Percentiles rank a stretch among this genome's conserved stretches.
These are phyloP conservation scores for Triticum dicoccoides DNA, from an alignment of 176 grass and related monocot genomes.

Conservation along the genomic window DNA sequence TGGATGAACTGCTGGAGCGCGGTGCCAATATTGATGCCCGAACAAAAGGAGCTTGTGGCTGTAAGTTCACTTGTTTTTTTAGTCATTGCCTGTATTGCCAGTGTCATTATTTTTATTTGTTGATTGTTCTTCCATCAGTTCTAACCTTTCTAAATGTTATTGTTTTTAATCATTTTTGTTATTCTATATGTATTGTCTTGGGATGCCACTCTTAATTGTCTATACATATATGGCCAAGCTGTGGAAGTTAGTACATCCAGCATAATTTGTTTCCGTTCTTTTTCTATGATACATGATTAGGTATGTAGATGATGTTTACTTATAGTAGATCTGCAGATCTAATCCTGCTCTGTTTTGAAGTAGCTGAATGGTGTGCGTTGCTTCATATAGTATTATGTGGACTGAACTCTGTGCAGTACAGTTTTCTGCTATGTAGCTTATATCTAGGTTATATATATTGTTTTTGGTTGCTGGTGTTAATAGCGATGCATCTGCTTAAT, in stretches of 20 bases:
- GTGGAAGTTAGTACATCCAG: not conserved
- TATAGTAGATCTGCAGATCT: not conserved
- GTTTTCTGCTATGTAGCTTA: not conserved
- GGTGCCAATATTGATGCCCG: conserved; percentile 96
- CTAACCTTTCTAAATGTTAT: not conserved
- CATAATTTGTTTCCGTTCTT: not conserved
- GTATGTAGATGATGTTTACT: not conserved
- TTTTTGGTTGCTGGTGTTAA: too few relatives aligned
- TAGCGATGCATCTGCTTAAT: too few relatives aligned
- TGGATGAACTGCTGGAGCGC: conserved; percentile 91
- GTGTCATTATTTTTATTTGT: not conserved
- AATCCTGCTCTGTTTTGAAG: not conserved
- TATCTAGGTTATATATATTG: not conserved
- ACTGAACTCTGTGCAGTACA: not conserved
- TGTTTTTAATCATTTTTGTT: not conserved
- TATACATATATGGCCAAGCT: not conserved
- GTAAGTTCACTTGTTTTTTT: conserved; percentile 50
- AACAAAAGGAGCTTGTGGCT: conserved; percentile 94
- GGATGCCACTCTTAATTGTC: not conserved
- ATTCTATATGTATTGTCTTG: not conserved
- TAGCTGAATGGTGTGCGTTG: not conserved
- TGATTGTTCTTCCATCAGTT: not conserved
- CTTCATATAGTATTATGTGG: not conserved
- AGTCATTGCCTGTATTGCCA: not conserved
- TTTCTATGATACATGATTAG: not conserved